Conservation (phyloP, 345 rosid genomes). For the Toxicodendron radicans region DNA sequence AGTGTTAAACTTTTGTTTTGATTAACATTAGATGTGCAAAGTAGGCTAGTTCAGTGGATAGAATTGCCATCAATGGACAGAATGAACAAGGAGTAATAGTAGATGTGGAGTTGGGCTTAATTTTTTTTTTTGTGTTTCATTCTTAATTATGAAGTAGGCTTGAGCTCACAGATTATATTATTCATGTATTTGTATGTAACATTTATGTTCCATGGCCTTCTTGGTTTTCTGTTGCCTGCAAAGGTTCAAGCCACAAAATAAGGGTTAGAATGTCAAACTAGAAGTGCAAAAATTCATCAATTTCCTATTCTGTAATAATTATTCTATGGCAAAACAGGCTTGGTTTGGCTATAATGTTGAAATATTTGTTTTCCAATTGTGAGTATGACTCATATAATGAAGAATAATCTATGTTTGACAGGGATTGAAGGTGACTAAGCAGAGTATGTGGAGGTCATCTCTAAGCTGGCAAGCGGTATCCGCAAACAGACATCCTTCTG, state of each 20-base stretch:
- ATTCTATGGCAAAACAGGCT: neutral
- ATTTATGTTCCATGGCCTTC: neutral
- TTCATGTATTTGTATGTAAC: neutral
- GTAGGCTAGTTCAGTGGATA: neutral
- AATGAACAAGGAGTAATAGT: neutral
- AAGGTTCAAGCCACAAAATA: neutral
- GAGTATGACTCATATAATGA: neutral
- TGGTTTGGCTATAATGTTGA: neutral
- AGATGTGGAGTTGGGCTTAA: neutral
- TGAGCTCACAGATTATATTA: neutral
- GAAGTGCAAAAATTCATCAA: neutral
- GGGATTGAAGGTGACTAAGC: slow-evolving; percentile 58
- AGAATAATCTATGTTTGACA: slow-evolving; percentile 13
- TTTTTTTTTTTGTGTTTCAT: neutral
- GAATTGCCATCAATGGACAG: neutral
- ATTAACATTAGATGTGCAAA: neutral
- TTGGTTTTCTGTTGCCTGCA: neutral
- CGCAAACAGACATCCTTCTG: slow-evolving; percentile 44
- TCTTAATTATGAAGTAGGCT: slow-evolving; percentile 1
- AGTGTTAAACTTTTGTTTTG: too few species aligned
- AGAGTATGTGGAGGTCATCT: slow-evolving; percentile 54
- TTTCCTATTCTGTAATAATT: neutral
- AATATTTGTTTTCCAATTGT: neutral
- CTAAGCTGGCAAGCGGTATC: slow-evolving; percentile 51
- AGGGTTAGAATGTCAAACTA: slow-evolving; percentile 1